Evolutionary conservation across 176 grass and related monocot species (phyloP), one percentile per base, ranked within the genome.

Genomic region (Poa pratensis): DNA sequence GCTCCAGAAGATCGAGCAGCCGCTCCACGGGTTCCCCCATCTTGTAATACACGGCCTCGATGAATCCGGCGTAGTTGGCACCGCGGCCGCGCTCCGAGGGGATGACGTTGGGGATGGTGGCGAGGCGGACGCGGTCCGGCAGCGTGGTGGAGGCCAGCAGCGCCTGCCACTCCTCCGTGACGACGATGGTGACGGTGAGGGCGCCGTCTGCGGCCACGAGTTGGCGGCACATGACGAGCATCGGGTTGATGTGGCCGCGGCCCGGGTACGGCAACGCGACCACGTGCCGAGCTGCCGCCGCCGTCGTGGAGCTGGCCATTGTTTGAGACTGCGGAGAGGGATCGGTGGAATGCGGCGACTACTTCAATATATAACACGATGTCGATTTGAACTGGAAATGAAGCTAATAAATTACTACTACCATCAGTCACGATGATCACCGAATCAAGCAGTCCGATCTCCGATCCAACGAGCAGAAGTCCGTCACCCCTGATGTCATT

Each of bases 241-340:
- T 93, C 7, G 88, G 94, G 84, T 91, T 92, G 86, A 95, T 72
- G 66, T 93, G 94, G 39, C 94, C 94, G 34, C 91, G 88, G 80
- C 90, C 94, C 0, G 91, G 94, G 83, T 54, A 95, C 22, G 94
- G 94, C 7, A 95, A 61, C 5, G 86, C 94, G 1, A 96, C 78
- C 51, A 96, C 77, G 84, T 89, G 94, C 43, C 76, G 80, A 19
- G 63, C 3, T 7, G 3, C 49, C 24, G 73, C 60, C 5, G 20
- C 27, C 13, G 15, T 14, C 34, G 76, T 43, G 24, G 64, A 16
- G 30, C 30, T 30, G 0, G 82, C 73, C 85, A 86, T 73, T 73
- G n/a, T 23, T 27, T 69, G 60, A 45, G 2, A 9, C 20, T 45
- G 10, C 9, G 35, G 65, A 11, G 65, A n/a, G 34, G 18, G 32